Evolutionary conservation across 257 asterid species (phyloP), one percentile per base, ranked within the genome.

Genomic region (Solanum chiquidenum): DNA sequence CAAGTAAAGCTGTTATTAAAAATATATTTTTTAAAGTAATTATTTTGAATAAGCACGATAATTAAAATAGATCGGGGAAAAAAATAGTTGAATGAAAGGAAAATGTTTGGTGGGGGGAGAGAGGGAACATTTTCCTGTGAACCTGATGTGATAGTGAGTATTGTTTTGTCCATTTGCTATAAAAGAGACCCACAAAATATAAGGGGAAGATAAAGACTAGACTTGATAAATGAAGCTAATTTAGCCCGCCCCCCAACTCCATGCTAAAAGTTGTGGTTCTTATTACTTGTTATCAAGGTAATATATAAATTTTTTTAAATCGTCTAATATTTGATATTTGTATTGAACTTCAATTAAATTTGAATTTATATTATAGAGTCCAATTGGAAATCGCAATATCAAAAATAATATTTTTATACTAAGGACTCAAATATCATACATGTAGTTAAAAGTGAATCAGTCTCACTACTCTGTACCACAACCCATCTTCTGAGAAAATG

Each of bases 101-200:
- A 71, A 29, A 31, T 75, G 55, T 75, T 55, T 20, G 34, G 25
- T 37, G 55, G 20, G 7, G 20, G 33, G 55, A 9, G 5, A 21
- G 58, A 76, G 60, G 35, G 60, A 76, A 76, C 84, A 79, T 79
- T 79, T 42, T 14, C 38, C 64, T 79, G 64, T 14, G 84, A 44
- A 44, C 64, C 38, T 44, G 84, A 25, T 79, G 64, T 79, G 66
- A 79, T 79, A 25, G 38, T 44, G n/a, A 44, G 66, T 37, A 79
- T 79, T 27, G 18, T 80, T 79, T 80, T 80, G 85, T 80, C 85
- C 68, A 80, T 80, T 80, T 80, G 38, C 68, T 29, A 16, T 80
- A 80, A 80, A 46, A 80, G 16, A 44, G 23, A 37, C 85, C 68
- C 85, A 80, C 85, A 46, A 44, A 44, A 44, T 79, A 79, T 44